Evolutionary conservation across 306 rosid species (phyloP), one percentile per base, ranked within the genome.

Genomic region (Delonix regia): DNA sequence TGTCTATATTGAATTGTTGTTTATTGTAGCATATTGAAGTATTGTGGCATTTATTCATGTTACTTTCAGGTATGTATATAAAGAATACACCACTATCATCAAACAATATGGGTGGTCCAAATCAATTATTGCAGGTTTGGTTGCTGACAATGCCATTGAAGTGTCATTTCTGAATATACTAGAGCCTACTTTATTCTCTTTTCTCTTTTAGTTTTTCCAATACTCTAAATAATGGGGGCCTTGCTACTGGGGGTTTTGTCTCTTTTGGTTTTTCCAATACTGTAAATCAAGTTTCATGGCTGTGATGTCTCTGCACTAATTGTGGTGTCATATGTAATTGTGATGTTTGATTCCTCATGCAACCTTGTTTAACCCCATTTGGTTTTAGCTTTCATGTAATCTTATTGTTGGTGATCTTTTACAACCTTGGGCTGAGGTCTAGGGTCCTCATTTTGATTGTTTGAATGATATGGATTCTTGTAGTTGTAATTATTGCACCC

Each of bases 111-210:
- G 80, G 83, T 16, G 89, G 82, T 49, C 97, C 87, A 71, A 89
- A 86, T 75, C 59, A 97, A 2, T 33, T 92, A 83, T 73, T 94
- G 65, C 97, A 92, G 96, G 98, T 94, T 57, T 68, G 85, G 49
- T 66, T 59, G 61, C 83, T 74, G 73, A 39, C 75, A 69, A 83
- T 71, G 13, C 69, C 72, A 61, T 64, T 70, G 42, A 79, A 75
- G 51, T 51, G 78, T 41, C 59, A 39, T 78, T 34, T 67, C 39
- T 38, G 42, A 21, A 60, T 78, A 38, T 69, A 74, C 10, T 44
- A 81, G 39, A 16, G 14, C 57, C 7, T 49, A 63, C 10, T 59
- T 67, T 24, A 16, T 34, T 30, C 21, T 70, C 77, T 36, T 70
- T 73, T 69, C 42, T 36, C 36, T 44, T 69, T 69, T 38, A 48